Base-by-base conservation (phyloP, 192 early-diverging fungal species). In the Gryganskiella cystojenkinii region DNA sequence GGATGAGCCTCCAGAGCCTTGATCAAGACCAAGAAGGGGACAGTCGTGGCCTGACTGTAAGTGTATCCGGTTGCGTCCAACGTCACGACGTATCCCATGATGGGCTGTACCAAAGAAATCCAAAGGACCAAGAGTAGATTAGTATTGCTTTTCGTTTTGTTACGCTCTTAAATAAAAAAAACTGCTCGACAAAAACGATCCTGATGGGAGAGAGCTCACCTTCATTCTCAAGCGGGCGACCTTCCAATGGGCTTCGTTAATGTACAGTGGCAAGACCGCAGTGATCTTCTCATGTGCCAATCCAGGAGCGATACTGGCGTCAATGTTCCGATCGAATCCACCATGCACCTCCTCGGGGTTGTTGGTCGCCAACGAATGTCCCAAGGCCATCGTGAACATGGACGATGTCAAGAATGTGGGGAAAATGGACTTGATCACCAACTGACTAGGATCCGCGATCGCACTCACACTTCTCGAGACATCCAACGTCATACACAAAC, bases 41-140 rank as follows among this genome's bases (percentile, higher is more conserved):
- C 68, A 1, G 82, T 80, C 1, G 78, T 80, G 13, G 70, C 49
- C 68, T 83, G 82, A 24, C 66, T 69, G 62, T 83, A 83, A 0
- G 82, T 62, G 61, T 83, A 83, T 55, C 82, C 82, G 8, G 79
- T 80, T 0, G 79, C 78, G 31, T 83, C 82, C 20, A 83, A 56
- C 14, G 82, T 83, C 14, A 76, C 74, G 4, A 83, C 64, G 33
- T 83, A 83, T 24, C 82, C 82, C 13, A 83, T 35, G 44, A 83
- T 83, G 3, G 82, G 82, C 79, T 81, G 62, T 13, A 19, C 37
- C 7, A 40, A 13, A 30, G 0, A 52, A 52, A 13, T 15, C 19
- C n/a, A n/a, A n/a, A n/a, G n/a, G 3, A 42, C 20, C n/a, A 15
- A 34, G n/a, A 25, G 35, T 9, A 27, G 37, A 17, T 42, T n/a